Base-by-base conservation (phyloP, 805 yeast genomes). In the Kurtzmaniella fragi region DNA sequence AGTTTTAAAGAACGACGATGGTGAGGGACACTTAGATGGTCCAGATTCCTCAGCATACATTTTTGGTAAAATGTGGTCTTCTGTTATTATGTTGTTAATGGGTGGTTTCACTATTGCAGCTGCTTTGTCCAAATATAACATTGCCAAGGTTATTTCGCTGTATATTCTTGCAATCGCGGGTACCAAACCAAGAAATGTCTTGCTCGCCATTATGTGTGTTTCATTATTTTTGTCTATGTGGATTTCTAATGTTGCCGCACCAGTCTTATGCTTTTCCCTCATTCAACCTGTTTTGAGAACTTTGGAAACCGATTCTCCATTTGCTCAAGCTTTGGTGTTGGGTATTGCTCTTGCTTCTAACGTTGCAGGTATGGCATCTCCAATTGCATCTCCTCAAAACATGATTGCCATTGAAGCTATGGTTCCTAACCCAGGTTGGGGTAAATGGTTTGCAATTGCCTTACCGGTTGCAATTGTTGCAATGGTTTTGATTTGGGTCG, bases 91-190 rank as follows among this genome's bases (percentile, higher is more conserved):
- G 84, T 67, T 91, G 30, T 67, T 91, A 37, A 64, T 91, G 9
- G 98, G 98, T 47, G 99, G 99, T 1, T 91, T 91, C 62, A 83
- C 97, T 0, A 66, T 91, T 41, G 98, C 99, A 10, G 96, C 95
- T 12, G 96, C 96, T 0, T 68, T 91, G 41, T 87, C 96, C 34
- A 91, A 90, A 62, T 87, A 85, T 64, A 83, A 88, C 54, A 78
- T 91, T 43, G 97, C 96, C 39, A 88, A 84, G 56, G 73, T 83
- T 17, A 70, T 90, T 23, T 89, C 96, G 4, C 86, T 96, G 0
- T 78, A 77, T 61, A 81, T 91, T 42, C 67, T 93, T 41, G 77
- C 89, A 2, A 73, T 77, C 36, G 95, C 95, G 2, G 96, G 97
- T 9, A 84, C 91, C 4, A 79, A 82, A 46, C 98, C 98, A 9